Base-by-base conservation (phyloP, 2,329 filamentous ascomycete genomes). In the Plectosphaerella plurivora region DNA sequence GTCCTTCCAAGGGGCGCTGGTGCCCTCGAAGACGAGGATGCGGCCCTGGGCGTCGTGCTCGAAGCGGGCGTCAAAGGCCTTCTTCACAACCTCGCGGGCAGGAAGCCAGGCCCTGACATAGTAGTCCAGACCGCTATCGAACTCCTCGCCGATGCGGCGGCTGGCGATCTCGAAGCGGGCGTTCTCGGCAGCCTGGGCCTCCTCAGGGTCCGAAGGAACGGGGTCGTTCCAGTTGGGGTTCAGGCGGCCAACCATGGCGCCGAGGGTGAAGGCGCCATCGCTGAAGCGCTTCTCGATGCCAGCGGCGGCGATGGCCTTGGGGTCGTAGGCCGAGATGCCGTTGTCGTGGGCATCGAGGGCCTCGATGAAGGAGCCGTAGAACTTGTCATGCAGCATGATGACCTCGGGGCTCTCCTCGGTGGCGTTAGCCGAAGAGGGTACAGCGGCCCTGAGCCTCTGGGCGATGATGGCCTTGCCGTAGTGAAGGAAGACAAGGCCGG, bases 281-380 rank as follows among this genome's bases (percentile, higher is more conserved):
- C 85, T 87, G 74, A 95, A 97, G 60, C 86, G 86, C 77, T 92
- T 94, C 70, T 88, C 75, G 42, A 97, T 70, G 4, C 87, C 88
- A 0, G 89, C 88, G 28, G 84, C 79, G 28, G 82, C 72, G 16
- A 96, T 67, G 33, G 77, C 84, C 22, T 79, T 78, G 25, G 88
- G 78, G 66, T 96, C 90, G 73, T 95, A 95, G 53, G 78, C 81
- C 24, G 86, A 86, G 66, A 99, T 88, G 60, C 94, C 94, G 70
- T 99, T 99, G 78, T 99, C 94, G 72, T 99, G 93, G 53, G 92
- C 94, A 71, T 99, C 94, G 52, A 99, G 86, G 2, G 94, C 91
- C 77, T 99, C 94, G 67, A 99, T 80, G 69, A 97, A 97, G 70
- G 88, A 88, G 60, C 87, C 84, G 78, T 99, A 99, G 49, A 99